These are phyloP conservation scores for Barnettozyma sucrosica DNA, from an alignment of 805 yeast species.

Conservation along the genomic window DNA sequence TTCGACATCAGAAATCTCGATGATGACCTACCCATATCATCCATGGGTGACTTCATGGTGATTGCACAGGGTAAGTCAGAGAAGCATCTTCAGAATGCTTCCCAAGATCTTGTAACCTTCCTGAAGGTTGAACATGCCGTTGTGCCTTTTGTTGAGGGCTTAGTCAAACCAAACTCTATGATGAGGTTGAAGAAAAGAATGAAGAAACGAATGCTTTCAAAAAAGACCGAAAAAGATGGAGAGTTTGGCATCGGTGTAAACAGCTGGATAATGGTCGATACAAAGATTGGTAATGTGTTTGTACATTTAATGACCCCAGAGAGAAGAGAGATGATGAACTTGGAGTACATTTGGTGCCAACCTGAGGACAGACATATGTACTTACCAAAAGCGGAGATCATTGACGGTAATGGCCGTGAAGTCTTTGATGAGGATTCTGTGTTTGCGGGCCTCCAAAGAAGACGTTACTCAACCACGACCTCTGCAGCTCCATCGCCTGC, in stretches of 20 bases:
- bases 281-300: constrained; percentile 53
- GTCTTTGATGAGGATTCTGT: constrained; percentile 31
- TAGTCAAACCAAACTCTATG: constrained; percentile 51
- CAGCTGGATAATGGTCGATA: constrained; percentile 80
- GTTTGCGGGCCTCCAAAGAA: constrained; percentile 38
- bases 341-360: constrained; percentile 59
- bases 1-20: constrained; percentile 52
- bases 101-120: constrained; percentile 48
- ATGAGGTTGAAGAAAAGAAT: constrained; percentile 47
- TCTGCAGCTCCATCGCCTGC: not conserved
- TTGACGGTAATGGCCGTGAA: constrained; percentile 6
- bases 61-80: constrained; percentile 72
- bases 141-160: constrained; percentile 63
- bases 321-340: constrained; percentile 59
- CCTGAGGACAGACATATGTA: constrained; percentile 29
- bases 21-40: constrained; percentile 33
- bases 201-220: constrained; percentile 47
- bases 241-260: constrained; percentile 54
- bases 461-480: constrained; percentile 31
- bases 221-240: constrained; percentile 45
- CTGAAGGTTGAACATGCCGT: constrained; percentile 47
- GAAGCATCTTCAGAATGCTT: constrained; percentile 69
- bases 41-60: constrained; percentile 45
- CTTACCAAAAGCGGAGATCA: constrained; percentile 4
- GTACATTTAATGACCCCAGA: constrained; percentile 71